Evolutionary conservation across 139 green algal species (phyloP).

Genomic region (Volvox africanus): DNA sequence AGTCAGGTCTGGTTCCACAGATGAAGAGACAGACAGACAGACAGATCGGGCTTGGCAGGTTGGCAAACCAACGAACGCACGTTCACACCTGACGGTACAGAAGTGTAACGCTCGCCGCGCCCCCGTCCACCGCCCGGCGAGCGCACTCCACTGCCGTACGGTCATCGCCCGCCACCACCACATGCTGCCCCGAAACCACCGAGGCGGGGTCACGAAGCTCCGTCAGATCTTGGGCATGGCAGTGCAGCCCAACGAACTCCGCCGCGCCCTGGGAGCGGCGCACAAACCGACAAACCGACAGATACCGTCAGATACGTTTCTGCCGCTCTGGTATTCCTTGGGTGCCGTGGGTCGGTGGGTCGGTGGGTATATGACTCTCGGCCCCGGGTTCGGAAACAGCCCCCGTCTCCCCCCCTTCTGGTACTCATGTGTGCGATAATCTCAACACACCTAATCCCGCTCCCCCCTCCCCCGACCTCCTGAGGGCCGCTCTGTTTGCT

Average conservation of each 20-base stretch:
- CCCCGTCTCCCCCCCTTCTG: too few species aligned
- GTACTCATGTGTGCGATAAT: too few species aligned
- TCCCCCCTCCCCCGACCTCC: too few species aligned
- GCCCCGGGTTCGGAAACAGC: too few species aligned
- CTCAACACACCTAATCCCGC: too few species aligned
- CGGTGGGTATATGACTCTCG: too few species aligned
- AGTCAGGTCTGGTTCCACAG: background rate
- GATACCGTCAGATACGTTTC: too few species aligned
- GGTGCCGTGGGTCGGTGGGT: too few species aligned
- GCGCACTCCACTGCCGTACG: constrained; percentile 8
- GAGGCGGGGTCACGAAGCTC: background rate
- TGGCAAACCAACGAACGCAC: too few species aligned
- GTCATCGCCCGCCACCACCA: constrained; percentile 34
- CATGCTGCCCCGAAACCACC: constrained; percentile 16
- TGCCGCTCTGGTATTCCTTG: too few species aligned
- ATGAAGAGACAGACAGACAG: background rate
- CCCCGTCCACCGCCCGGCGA: background rate
- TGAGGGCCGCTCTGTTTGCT: too few species aligned
- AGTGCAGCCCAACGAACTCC: constrained; percentile 24
- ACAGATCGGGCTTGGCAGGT: background rate
- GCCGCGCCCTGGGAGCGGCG: background rate
- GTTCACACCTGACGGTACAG: constrained; percentile 21
- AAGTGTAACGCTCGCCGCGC: constrained; percentile 29
- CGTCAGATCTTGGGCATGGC: constrained; percentile 12
- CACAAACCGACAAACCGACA: too few species aligned